A percentile compares a stretch with the other conserved stretches of the same genome.
Evolutionary conservation across 2,329 filamentous ascomycete genomes (phyloP).

Genomic region (Zymoseptoria passerinii): DNA sequence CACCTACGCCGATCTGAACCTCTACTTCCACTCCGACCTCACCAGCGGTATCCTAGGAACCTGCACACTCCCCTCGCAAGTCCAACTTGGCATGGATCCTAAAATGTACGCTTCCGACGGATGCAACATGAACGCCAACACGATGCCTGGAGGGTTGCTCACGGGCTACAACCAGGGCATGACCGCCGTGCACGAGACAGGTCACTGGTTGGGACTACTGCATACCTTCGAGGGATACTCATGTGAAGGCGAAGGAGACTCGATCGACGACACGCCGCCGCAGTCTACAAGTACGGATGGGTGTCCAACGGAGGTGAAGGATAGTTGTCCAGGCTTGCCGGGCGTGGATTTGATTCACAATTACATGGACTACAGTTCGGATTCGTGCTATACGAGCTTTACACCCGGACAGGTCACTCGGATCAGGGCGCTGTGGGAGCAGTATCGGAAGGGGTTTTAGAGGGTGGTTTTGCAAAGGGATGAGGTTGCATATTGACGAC

Average conservation of each 20-base stretch:
- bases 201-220: slow-evolving; percentile 41
- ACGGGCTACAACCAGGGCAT: slow-evolving; percentile 43
- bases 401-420: slow-evolving; percentile 42
- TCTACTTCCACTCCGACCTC: slow-evolving; percentile 53
- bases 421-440: slow-evolving; percentile 46
- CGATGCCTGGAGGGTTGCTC: slow-evolving; percentile 46
- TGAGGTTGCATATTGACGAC: not conserved
- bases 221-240: slow-evolving; percentile 41
- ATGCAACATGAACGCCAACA: slow-evolving; percentile 50
- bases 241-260: slow-evolving; percentile 39
- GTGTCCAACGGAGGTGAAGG: slow-evolving; percentile 43
- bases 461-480: not conserved
- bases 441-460: slow-evolving; percentile 31
- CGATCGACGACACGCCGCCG: slow-evolving; percentile 37
- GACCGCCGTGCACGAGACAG: slow-evolving; percentile 42
- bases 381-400: slow-evolving; percentile 48
- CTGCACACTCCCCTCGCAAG: slow-evolving; percentile 42
- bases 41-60: slow-evolving; percentile 43
- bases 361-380: slow-evolving; percentile 53
- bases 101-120: slow-evolving; percentile 44
- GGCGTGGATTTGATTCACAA: slow-evolving; percentile 48
- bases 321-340: slow-evolving; percentile 41
- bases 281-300: slow-evolving; percentile 44
- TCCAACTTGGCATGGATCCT: slow-evolving; percentile 27
- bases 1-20: slow-evolving; percentile 47